phyloP scores from a whole-genome alignment of 1,284 basidiomycete species.

The Cryptococcus hybrid region DNA sequence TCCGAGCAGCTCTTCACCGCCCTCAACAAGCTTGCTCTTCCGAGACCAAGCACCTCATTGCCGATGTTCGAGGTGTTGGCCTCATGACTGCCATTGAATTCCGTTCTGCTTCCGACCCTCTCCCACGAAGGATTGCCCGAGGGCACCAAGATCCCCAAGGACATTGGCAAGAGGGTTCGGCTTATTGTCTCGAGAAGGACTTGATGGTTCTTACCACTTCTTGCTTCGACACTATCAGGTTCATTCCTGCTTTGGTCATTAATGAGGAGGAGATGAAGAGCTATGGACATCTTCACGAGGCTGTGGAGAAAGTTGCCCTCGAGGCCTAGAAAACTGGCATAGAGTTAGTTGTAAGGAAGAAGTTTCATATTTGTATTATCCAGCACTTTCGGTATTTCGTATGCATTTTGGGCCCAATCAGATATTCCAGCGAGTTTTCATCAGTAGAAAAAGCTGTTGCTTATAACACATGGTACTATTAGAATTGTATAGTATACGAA shows the following conservation, averaged over 20 bases:
- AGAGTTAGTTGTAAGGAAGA: neutral
- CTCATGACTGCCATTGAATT: conserved; percentile 50
- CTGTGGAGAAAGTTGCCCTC: conserved; percentile 56
- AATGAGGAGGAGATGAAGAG: conserved; percentile 61
- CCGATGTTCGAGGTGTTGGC: conserved; percentile 49
- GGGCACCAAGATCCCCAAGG: conserved; percentile 56
- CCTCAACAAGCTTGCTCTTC: conserved; percentile 53
- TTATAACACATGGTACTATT: too few species aligned
- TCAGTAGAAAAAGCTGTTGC: neutral
- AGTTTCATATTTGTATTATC: neutral
- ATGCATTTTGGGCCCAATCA: too few species aligned
- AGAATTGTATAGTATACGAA: too few species aligned
- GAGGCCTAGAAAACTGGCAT: conserved; percentile 4
- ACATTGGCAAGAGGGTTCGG: conserved; percentile 70
- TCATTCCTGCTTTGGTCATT: conserved; percentile 64
- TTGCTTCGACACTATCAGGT: conserved; percentile 54
- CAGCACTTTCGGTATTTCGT: neutral
- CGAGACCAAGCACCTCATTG: conserved; percentile 54
- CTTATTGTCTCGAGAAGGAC: conserved; percentile 66
- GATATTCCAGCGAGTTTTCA: too few species aligned
- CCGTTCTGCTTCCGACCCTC: conserved; percentile 21
- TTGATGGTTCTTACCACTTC: conserved; percentile 61
- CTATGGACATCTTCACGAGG: conserved; percentile 61
- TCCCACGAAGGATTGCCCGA: conserved; percentile 39
- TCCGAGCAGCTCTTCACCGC: conserved; percentile 69